These are phyloP conservation scores for Pseudocercospora musae DNA, from an alignment of 2,329 filamentous ascomycete species.

Conservation along the genomic window DNA sequence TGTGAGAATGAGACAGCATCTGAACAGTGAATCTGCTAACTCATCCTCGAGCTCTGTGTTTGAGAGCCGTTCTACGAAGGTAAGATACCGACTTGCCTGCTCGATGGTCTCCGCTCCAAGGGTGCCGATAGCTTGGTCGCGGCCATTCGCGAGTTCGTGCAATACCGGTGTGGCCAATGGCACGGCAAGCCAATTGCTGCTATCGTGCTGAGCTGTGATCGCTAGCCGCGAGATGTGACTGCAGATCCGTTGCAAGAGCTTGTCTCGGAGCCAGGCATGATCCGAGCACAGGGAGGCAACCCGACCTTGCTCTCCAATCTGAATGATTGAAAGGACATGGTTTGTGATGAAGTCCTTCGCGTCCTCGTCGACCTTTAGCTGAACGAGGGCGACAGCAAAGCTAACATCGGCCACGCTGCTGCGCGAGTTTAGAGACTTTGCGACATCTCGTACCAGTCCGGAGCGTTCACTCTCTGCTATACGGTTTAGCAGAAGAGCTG, in stretches of 20 bases:
- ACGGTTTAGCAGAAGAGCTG: conserved; percentile 23
- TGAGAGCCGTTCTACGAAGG: neutral
- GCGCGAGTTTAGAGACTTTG: conserved; percentile 10
- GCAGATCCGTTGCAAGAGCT: conserved; percentile 7
- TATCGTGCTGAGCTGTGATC: neutral
- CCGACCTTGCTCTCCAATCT: conserved; percentile 14
- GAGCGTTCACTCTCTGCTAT: conserved; percentile 19
- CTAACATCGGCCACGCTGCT: conserved; percentile 21
- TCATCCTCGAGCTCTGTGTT: neutral
- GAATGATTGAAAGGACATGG: conserved; percentile 15
- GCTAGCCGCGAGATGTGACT: neutral
- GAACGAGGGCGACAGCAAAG: conserved; percentile 21
- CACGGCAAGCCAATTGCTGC: neutral
- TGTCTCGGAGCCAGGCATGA: conserved; percentile 13
- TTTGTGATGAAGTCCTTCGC: conserved; percentile 11
- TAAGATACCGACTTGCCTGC: neutral
- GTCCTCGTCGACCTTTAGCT: conserved; percentile 12
- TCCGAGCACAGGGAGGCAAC: conserved; percentile 21
- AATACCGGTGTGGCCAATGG: neutral
- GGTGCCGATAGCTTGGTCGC: neutral
- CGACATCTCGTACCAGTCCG: conserved; percentile 21
- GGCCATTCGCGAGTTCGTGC: neutral
- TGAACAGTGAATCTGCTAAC: conserved; percentile 1
- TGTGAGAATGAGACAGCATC: conserved; percentile 16
- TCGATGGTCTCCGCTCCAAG: neutral